phyloP scores from a whole-genome alignment of 2,329 filamentous ascomycete species.

The Calonectria honghensis region DNA sequence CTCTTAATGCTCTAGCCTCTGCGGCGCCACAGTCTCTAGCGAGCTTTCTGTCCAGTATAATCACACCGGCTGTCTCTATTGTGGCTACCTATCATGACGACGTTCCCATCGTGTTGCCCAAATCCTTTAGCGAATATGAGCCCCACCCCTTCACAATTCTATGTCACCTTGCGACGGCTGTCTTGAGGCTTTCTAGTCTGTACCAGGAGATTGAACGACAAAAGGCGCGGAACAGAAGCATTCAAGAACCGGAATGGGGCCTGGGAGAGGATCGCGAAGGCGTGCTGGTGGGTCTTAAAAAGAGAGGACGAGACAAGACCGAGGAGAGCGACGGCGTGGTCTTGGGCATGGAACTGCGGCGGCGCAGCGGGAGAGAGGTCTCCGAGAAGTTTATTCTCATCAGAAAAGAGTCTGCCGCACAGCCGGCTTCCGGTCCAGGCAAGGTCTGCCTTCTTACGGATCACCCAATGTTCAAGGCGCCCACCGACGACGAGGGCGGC shows the following conservation, averaged over 20 bases:
- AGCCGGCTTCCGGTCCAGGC: constrained; percentile 51
- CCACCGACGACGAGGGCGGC: constrained; percentile 59
- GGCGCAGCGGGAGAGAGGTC: constrained; percentile 87
- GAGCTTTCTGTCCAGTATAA: constrained; percentile 81
- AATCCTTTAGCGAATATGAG: constrained; percentile 71
- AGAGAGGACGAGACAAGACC: constrained; percentile 67
- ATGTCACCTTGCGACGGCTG: constrained; percentile 90
- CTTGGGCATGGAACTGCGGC: constrained; percentile 88
- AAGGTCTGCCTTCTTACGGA: constrained; percentile 81
- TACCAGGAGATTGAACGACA: constrained; percentile 84
- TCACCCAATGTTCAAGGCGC: constrained; percentile 80
- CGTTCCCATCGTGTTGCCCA: constrained; percentile 75
- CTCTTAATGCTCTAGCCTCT: constrained; percentile 80
- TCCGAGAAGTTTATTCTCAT: constrained; percentile 78
- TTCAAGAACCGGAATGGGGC: constrained; percentile 86
- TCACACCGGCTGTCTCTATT: constrained; percentile 81
- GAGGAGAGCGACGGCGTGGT: constrained; percentile 73
- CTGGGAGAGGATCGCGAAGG: constrained; percentile 87
- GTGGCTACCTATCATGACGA: constrained; percentile 90
- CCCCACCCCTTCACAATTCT: constrained; percentile 84
- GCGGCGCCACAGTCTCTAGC: constrained; percentile 74
- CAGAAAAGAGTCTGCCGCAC: constrained; percentile 51
- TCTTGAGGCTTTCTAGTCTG: constrained; percentile 84
- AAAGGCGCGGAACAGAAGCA: constrained; percentile 83
- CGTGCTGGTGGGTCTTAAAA: constrained; percentile 79